phyloP scores from a whole-genome alignment of 1,284 basidiomycete genomes.

The Tetrapyrgos nigripes region DNA sequence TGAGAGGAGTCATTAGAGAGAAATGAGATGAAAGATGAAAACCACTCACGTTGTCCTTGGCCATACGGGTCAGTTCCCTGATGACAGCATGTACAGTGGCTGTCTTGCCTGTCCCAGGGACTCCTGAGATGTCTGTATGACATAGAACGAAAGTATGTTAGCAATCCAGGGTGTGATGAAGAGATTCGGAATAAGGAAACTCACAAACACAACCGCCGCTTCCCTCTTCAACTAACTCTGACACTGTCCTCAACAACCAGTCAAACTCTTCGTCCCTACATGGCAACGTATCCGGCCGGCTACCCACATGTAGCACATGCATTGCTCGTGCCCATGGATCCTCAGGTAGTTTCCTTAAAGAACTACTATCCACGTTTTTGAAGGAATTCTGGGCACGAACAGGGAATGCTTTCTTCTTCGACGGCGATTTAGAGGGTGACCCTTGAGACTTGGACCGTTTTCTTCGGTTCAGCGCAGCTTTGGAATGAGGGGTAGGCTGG shows the following conservation, averaged over 20 bases:
- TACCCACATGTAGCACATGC: slow-evolving; percentile 92
- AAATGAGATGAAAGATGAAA: background rate
- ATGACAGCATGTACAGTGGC: slow-evolving; percentile 96
- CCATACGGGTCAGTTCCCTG: slow-evolving; percentile 87
- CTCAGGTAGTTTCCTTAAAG: slow-evolving; percentile 55
- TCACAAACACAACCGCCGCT: slow-evolving; percentile 95
- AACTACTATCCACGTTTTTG: slow-evolving; percentile 38
- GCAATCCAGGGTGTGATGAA: background rate
- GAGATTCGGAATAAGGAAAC: slow-evolving; percentile 38
- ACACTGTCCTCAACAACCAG: slow-evolving; percentile 79
- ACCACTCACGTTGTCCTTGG: slow-evolving; percentile 72
- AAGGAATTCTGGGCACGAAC: slow-evolving; percentile 42
- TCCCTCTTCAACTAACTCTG: slow-evolving; percentile 89
- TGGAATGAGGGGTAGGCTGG: slow-evolving; percentile 73
- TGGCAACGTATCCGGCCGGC: slow-evolving; percentile 89
- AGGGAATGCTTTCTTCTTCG: slow-evolving; percentile 34
- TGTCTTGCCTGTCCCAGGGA: slow-evolving; percentile 98
- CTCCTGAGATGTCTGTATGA: slow-evolving; percentile 88
- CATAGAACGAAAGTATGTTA: background rate
- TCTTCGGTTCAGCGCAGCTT: slow-evolving; percentile 55
- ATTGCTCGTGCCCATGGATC: slow-evolving; percentile 88
- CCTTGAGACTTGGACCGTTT: slow-evolving; percentile 30
- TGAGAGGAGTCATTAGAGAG: background rate
- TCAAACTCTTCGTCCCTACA: slow-evolving; percentile 91
- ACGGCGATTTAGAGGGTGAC: slow-evolving; percentile 30